These are phyloP conservation scores for Pythium volutum DNA, from an alignment of 352 stramenopile genomes.

Conservation along the genomic window DNA sequence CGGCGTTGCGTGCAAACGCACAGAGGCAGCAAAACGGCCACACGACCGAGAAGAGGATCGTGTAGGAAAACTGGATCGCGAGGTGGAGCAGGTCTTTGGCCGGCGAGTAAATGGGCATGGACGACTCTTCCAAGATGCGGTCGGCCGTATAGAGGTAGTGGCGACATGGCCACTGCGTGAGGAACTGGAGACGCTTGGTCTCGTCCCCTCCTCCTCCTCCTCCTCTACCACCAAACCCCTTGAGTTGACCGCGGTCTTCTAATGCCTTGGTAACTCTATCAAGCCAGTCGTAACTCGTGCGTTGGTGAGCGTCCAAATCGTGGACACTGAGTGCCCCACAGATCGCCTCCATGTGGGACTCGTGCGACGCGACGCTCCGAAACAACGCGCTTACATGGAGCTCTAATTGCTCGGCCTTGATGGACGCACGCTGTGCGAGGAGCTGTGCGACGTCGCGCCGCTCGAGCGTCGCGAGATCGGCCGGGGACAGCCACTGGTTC, in stretches of 20 bases:
- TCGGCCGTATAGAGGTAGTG: conserved; percentile 59
- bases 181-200: conserved; percentile 27
- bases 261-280: conserved; percentile 45
- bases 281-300: conserved; percentile 58
- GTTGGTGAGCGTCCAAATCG: conserved; percentile 45
- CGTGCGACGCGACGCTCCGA: conserved; percentile 37
- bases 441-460: conserved; percentile 30
- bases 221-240: conserved; percentile 17
- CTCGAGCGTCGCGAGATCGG: conserved; percentile 21
- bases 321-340: conserved; percentile 33
- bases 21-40: conserved; percentile 63
- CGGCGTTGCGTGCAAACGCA: conserved; percentile 43
- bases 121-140: conserved; percentile 53
- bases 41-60: conserved; percentile 65
- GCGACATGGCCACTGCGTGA: conserved; percentile 58
- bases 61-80: conserved; percentile 70
- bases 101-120: conserved; percentile 55
- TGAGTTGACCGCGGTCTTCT: conserved; percentile 32
- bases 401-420: conserved; percentile 38
- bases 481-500: conserved; percentile 32
- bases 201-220: too few species aligned
- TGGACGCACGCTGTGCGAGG: conserved; percentile 39
- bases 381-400: conserved; percentile 37
- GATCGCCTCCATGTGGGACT: conserved; percentile 51
- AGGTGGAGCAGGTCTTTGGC: conserved; percentile 52